These are phyloP conservation scores for Globisporangium heterothallicum DNA, from an alignment of 352 stramenopile species.

Conservation along the genomic window DNA sequence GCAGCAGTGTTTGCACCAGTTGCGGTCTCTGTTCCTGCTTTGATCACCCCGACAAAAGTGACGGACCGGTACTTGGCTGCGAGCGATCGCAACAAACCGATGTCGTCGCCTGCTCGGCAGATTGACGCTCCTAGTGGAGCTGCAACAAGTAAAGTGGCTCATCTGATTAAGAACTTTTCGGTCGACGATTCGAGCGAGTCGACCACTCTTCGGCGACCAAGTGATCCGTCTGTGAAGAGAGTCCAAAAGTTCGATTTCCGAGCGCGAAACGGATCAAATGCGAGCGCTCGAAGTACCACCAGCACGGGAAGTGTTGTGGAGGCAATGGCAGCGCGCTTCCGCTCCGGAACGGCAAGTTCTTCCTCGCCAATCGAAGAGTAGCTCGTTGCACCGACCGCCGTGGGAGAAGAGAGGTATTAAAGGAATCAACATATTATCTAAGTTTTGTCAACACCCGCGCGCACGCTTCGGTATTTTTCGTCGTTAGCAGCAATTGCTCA, in stretches of 20 bases:
- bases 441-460: neutral
- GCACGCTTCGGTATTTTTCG: neutral
- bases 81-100: constrained; percentile 8
- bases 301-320: constrained; percentile 12
- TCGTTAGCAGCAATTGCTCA: neutral
- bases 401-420: too few relatives aligned
- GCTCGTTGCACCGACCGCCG: neutral
- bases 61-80: constrained; percentile 42
- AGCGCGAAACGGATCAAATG: constrained; percentile 26
- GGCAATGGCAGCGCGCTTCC: constrained; percentile 17
- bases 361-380: neutral
- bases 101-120: constrained; percentile 1
- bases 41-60: constrained; percentile 21
- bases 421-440: neutral
- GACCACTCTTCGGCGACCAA: constrained; percentile 6
- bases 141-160: constrained; percentile 43
- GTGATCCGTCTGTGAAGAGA: constrained; percentile 22
- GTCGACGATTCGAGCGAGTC: constrained; percentile 18
- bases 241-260: constrained; percentile 37
- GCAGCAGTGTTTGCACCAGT: constrained; percentile 8
- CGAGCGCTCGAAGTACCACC: constrained; percentile 14
- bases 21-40: neutral
- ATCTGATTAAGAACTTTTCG: constrained; percentile 75
- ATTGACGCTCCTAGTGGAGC: constrained; percentile 8
- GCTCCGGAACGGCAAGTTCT: constrained; percentile 3